phyloP scores from a whole-genome alignment of 495 filamentous ascomycete genomes.

The Penicillium riverlandense region DNA sequence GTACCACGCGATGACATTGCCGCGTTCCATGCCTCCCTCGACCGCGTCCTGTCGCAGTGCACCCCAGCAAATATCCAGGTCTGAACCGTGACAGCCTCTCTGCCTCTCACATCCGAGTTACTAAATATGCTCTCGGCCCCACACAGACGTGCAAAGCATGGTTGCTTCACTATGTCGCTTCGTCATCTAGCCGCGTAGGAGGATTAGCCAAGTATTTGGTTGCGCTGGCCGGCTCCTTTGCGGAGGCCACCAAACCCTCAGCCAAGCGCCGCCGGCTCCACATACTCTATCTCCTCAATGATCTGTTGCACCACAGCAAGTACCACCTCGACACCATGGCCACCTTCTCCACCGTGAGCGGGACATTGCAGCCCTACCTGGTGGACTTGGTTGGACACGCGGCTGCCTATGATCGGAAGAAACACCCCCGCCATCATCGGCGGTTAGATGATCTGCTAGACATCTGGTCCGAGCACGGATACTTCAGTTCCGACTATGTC shows the following conservation, averaged over 20 bases:
- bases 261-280: conserved; percentile 65
- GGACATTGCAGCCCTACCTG: conserved; percentile 54
- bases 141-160: conserved; percentile 81
- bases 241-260: conserved; percentile 35
- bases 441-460: conserved; percentile 60
- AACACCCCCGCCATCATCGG: conserved; percentile 56
- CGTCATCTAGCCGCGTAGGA: conserved; percentile 56
- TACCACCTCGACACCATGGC: conserved; percentile 41
- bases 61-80: conserved; percentile 88
- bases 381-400: conserved; percentile 54
- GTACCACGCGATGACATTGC: conserved; percentile 67
- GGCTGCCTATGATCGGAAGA: conserved; percentile 48
- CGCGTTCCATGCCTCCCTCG: conserved; percentile 60
- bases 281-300: conserved; percentile 76
- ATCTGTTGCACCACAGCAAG: conserved; percentile 73
- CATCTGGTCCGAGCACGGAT: conserved; percentile 65
- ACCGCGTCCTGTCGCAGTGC: conserved; percentile 64
- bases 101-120: conserved; percentile 17
- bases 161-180: conserved; percentile 65
- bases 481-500: conserved; percentile 55
- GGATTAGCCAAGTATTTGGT: conserved; percentile 72
- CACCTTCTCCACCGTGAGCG: conserved; percentile 46
- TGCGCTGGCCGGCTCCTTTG: conserved; percentile 57
- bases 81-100: conserved; percentile 49
- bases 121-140: conserved; percentile 37